Percentiles rank a stretch among this genome's conserved stretches.
Conservation (phyloP, 2,329 filamentous ascomycete species). For the Alternaria arbusti region DNA sequence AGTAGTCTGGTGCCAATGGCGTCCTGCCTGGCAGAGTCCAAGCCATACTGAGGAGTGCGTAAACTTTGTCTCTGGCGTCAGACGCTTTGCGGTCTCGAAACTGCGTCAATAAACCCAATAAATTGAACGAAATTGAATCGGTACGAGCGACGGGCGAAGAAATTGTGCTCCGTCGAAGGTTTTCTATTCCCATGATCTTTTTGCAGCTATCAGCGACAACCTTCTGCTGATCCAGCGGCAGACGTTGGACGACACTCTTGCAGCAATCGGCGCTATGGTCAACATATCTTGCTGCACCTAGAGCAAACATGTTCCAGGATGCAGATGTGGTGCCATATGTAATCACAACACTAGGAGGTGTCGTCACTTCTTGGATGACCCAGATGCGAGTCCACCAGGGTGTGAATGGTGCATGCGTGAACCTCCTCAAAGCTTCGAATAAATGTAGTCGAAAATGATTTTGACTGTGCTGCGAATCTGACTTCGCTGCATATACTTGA, state of each 20-base stretch:
- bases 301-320: neutral
- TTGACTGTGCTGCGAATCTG: neutral
- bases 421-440: slow-evolving; percentile 12
- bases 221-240: neutral
- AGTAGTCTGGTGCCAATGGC: slow-evolving; percentile 1
- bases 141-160: no score
- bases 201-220: neutral
- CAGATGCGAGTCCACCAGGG: slow-evolving; percentile 26
- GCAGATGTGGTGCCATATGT: neutral
- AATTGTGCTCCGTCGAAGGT: neutral
- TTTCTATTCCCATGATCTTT: neutral
- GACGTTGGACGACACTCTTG: rapidly evolving
- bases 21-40: neutral
- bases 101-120: no score
- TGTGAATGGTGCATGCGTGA: slow-evolving; percentile 22
- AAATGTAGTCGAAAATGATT: neutral
- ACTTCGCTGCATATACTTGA: neutral
- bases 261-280: neutral
- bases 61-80: slow-evolving; percentile 28
- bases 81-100: slow-evolving; percentile 17
- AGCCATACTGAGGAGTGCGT: slow-evolving; percentile 17
- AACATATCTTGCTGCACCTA: neutral
- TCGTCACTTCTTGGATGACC: slow-evolving; percentile 21
- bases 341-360: slow-evolving; percentile 11
- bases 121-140: no score